A percentile compares a stretch with the other conserved stretches of the same genome.
phyloP scores from a whole-genome alignment of 805 yeast species.

The Barnettozyma vustinii region DNA sequence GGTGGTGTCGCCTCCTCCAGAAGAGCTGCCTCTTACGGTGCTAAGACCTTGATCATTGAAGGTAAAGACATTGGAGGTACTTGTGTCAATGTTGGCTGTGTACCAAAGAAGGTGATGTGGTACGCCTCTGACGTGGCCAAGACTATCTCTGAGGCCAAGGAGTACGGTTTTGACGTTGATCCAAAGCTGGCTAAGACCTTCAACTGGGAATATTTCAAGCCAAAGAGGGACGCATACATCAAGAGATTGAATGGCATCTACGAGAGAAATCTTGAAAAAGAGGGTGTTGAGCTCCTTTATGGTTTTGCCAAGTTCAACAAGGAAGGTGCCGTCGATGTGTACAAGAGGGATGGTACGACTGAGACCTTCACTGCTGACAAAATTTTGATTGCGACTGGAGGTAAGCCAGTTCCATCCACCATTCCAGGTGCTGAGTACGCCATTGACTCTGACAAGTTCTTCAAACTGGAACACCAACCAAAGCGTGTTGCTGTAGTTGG shows the following conservation, averaged over 20 bases:
- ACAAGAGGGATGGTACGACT: constrained; percentile 51
- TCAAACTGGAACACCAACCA: constrained; percentile 76
- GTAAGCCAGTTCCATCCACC: constrained; percentile 67
- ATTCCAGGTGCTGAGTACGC: constrained; percentile 83
- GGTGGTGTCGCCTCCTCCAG: constrained; percentile 99
- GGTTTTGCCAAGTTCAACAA: constrained; percentile 81
- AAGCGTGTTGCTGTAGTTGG: constrained; percentile 92
- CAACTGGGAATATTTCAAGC: constrained; percentile 78
- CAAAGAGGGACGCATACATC: constrained; percentile 89
- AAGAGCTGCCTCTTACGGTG: constrained; percentile 92
- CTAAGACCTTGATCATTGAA: constrained; percentile 79
- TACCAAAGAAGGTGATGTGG: constrained; percentile 99
- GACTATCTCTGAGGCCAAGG: constrained; percentile 65
- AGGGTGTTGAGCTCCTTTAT: constrained; percentile 79
- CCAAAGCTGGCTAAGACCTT: constrained; percentile 53
- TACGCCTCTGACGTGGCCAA: constrained; percentile 88
- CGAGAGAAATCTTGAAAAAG: constrained; percentile 79
- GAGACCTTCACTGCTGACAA: constrained; percentile 72
- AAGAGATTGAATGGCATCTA: constrained; percentile 87
- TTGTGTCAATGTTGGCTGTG: constrained; percentile 99
- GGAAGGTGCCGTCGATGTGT: constrained; percentile 74
- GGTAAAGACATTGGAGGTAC: constrained; percentile 89
- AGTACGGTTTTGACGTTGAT: constrained; percentile 73
- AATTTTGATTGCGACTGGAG: constrained; percentile 90
- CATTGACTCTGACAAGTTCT: constrained; percentile 86